Base-by-base conservation (phyloP, 164 flowering plant genomes). In the Magnolia kwangsiensis region DNA sequence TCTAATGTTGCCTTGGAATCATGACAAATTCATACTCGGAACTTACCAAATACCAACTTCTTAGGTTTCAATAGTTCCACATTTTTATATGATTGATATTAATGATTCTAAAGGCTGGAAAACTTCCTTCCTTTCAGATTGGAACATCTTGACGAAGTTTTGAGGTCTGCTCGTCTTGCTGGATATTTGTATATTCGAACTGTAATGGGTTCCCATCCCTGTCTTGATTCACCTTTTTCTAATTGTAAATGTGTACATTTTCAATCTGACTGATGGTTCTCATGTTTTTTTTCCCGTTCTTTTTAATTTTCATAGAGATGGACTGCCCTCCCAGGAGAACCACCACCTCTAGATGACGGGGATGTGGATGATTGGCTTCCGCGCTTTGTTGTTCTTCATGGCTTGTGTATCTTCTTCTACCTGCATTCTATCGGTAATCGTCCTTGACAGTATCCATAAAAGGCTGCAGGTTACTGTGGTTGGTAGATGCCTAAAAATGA, bases 301-400 rank as follows among this genome's bases (percentile, higher is more conserved):
- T 27, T 67, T 79, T 71, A 4, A 50, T 16, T 69, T 75, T 63
- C 14, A 27, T 72, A 96, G 99, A 88, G 99, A 83, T 96, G 98
- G 98, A 79, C 86, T 21, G 90, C 95, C 49, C 81, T 94, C 71
- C 98, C 97, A 63, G 97, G 98, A 79, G 98, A 96, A 76, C 93
- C 97, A 66, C 93, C 97, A 66, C 97, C 89, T 64, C 90, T 94
- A 24, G 98, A 94, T 84, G 99, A 96, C 80, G 77, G 88, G 72
- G 98, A 96, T 31, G 92, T 96, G 72, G 97, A 96, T 83, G 99
- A 96, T 77, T 96, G 97, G 98, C 91, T 96, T 81, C 97, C 97
- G 31, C 96, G 97, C 67, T 96, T 96, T 79, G 84, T 88, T 77
- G 97, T 96, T 69, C 96, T 96, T 69, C 97, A 94, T n/a, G 99